These are phyloP conservation scores for Pseudocercospora eumusae DNA, from an alignment of 2,329 filamentous ascomycete species.

Conservation along the genomic window DNA sequence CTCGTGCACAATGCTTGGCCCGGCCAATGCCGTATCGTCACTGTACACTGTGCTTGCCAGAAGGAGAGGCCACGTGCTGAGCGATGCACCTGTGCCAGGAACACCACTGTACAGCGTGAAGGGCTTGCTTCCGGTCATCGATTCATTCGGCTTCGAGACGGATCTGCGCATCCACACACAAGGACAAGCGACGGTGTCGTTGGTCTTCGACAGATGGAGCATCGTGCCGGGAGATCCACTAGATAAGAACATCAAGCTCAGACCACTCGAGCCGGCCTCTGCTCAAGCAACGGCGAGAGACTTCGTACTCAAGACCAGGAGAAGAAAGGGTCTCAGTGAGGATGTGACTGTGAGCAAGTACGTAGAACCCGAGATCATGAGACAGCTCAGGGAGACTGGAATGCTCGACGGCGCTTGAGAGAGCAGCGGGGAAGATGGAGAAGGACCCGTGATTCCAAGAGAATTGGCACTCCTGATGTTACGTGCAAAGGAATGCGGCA, in stretches of 20 bases:
- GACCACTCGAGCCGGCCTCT: constrained; percentile 82
- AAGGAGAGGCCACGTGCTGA: constrained; percentile 85
- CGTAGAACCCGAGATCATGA: constrained; percentile 90
- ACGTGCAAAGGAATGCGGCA: no score
- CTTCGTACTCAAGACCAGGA: constrained; percentile 92
- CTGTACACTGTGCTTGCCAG: constrained; percentile 90
- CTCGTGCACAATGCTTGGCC: constrained; percentile 86
- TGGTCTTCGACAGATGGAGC: constrained; percentile 95
- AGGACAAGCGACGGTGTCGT: constrained; percentile 82
- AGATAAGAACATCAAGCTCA: constrained; percentile 78
- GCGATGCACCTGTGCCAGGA: constrained; percentile 90
- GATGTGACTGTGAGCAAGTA: constrained; percentile 96
- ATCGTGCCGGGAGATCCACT: constrained; percentile 95
- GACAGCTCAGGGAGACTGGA: constrained; percentile 82
- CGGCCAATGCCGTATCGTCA: constrained; percentile 81
- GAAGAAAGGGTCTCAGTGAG: constrained; percentile 90
- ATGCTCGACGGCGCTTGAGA: constrained; percentile 55
- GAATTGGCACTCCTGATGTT: no score
- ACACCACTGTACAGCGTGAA: constrained; percentile 91
- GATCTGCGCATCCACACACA: constrained; percentile 95
- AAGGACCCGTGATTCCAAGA: background rate
- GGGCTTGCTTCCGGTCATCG: constrained; percentile 91
- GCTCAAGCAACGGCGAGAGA: constrained; percentile 90
- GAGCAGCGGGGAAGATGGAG: background rate
- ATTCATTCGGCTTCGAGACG: constrained; percentile 97